These are phyloP conservation scores for Clavispora carvajalis DNA, from an alignment of 805 yeast genomes.

Conservation along the genomic window DNA sequence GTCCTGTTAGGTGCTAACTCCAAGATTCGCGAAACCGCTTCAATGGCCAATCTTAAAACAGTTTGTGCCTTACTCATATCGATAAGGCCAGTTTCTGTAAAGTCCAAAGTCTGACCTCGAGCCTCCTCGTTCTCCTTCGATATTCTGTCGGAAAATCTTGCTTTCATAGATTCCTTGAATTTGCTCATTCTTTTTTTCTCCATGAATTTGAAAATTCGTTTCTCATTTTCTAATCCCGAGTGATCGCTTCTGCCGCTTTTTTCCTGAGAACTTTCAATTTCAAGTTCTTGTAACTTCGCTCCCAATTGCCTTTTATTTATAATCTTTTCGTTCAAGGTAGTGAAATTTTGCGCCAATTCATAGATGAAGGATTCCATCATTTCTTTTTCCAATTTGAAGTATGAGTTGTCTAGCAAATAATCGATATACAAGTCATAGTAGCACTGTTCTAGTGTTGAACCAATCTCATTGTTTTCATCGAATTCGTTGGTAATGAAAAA, in stretches of 20 bases:
- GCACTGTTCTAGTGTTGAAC: conserved; percentile 59
- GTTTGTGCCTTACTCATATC: conserved; percentile 51
- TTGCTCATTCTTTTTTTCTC: conserved; percentile 47
- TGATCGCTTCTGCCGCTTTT: conserved; percentile 7
- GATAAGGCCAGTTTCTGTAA: conserved; percentile 21
- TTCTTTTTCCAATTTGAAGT: conserved; percentile 67
- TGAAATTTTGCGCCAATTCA: conserved; percentile 41
- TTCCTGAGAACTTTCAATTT: conserved; percentile 20
- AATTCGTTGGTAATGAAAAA: conserved; percentile 46
- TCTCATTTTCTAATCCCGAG: conserved; percentile 14
- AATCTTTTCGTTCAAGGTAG: conserved; percentile 30
- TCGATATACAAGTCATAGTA: conserved; percentile 70
- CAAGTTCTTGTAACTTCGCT: conserved; percentile 31
- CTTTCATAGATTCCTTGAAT: conserved; percentile 53
- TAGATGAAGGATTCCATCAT: conserved; percentile 53
- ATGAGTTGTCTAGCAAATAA: conserved; percentile 59
- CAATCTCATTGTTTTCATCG: conserved; percentile 42
- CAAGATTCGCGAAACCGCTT: conserved; percentile 68
- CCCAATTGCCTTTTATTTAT: conserved; percentile 31
- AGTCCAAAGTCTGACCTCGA: conserved; percentile 38
- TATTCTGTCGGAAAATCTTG: conserved; percentile 26
- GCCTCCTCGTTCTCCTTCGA: conserved; percentile 9
- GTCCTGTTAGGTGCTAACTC: conserved; percentile 65
- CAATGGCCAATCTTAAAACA: conserved; percentile 63
- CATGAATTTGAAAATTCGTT: conserved; percentile 26